Conservation (phyloP, 495 filamentous ascomycete genomes). For the Paragyromitra xinjiangensis region DNA sequence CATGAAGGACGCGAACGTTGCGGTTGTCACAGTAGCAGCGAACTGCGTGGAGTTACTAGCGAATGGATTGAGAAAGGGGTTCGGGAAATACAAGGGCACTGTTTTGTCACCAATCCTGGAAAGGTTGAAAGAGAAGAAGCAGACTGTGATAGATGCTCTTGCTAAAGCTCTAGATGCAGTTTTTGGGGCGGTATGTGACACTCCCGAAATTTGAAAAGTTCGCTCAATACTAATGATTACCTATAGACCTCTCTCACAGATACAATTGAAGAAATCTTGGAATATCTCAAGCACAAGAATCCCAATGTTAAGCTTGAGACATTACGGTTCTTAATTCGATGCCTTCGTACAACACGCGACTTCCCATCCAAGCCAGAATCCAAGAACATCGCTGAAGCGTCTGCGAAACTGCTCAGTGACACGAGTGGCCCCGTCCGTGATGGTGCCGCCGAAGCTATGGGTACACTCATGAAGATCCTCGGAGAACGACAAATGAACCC, state of each 20-base stretch:
- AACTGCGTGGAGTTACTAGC: conserved; percentile 94
- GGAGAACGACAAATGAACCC: conserved; percentile 96
- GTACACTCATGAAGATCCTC: conserved; percentile 98
- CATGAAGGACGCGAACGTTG: conserved; percentile 99
- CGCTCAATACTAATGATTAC: conserved; percentile 8
- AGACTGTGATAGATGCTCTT: conserved; percentile 84
- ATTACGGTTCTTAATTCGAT: conserved; percentile 87
- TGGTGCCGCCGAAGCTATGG: conserved; percentile 88
- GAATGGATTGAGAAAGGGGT: conserved; percentile 81
- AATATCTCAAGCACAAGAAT: conserved; percentile 91
- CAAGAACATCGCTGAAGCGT: conserved; percentile 82
- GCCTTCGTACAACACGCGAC: conserved; percentile 81
- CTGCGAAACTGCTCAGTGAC: conserved; percentile 88
- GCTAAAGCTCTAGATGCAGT: conserved; percentile 86
- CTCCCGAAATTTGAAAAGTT: neutral
- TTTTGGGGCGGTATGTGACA: conserved; percentile 67
- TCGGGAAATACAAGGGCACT: conserved; percentile 78
- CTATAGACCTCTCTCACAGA: conserved; percentile 74
- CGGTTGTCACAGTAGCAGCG: conserved; percentile 90
- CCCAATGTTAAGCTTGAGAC: conserved; percentile 96
- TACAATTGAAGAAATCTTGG: conserved; percentile 85
- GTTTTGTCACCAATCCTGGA: conserved; percentile 91
- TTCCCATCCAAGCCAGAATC: conserved; percentile 84
- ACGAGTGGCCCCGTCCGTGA: conserved; percentile 83
- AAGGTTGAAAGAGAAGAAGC: conserved; percentile 96